phyloP scores from a whole-genome alignment of 805 yeast genomes.

The Starmerella etchellsii region DNA sequence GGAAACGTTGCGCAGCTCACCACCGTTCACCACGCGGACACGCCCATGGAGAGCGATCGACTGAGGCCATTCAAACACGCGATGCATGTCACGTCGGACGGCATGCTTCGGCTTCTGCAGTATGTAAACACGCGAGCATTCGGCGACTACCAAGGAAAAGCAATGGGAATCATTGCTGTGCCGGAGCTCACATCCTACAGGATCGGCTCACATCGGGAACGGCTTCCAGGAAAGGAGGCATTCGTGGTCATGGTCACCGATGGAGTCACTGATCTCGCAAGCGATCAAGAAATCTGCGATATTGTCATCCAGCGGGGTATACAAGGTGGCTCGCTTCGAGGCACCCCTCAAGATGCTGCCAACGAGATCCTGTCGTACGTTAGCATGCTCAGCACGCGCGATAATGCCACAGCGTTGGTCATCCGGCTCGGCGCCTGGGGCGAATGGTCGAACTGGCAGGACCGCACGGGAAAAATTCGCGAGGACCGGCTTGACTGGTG shows the following conservation, averaged over 20 bases:
- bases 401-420: constrained; percentile 87
- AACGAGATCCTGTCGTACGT: constrained; percentile 73
- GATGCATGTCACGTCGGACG: constrained; percentile 75
- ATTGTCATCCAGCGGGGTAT: constrained; percentile 54
- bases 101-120: constrained; percentile 70
- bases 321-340: constrained; percentile 44
- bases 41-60: constrained; percentile 63
- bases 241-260: constrained; percentile 75
- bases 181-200: constrained; percentile 50
- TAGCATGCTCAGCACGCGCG: constrained; percentile 80
- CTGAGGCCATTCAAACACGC: constrained; percentile 51
- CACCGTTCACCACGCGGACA: constrained; percentile 73
- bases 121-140: constrained; percentile 89
- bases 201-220: constrained; percentile 12
- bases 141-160: constrained; percentile 75
- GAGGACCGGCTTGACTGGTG: constrained; percentile 30
- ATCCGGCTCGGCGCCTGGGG: constrained; percentile 86
- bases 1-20: constrained; percentile 76
- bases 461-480: constrained; percentile 70
- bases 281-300: constrained; percentile 89
- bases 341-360: constrained; percentile 78
- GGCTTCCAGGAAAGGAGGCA: constrained; percentile 71
- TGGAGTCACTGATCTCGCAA: constrained; percentile 68
- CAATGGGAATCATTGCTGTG: constrained; percentile 79
- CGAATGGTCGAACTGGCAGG: constrained; percentile 62